phyloP scores from a whole-genome alignment of 768 basidiomycete genomes.

The Cyclocybe cylindracea region DNA sequence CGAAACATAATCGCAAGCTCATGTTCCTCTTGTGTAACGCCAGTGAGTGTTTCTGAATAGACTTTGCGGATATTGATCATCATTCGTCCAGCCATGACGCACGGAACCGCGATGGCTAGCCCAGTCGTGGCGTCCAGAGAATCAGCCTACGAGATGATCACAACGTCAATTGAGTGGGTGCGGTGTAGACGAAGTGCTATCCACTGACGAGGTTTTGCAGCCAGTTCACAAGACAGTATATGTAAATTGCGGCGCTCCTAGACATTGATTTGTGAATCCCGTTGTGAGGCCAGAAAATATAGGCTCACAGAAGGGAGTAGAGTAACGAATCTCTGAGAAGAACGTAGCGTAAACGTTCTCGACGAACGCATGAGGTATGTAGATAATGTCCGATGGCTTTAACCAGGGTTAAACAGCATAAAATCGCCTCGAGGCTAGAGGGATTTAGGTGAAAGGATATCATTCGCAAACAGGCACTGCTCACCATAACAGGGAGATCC shows the following conservation, averaged over 20 bases:
- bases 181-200: too few species aligned
- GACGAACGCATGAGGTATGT: not conserved
- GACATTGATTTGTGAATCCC: too few species aligned
- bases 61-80: slow-evolving; percentile 20
- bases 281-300: not conserved
- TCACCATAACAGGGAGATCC: too few species aligned
- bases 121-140: slow-evolving; percentile 14
- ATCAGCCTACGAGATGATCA: not conserved
- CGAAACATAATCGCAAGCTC: not conserved
- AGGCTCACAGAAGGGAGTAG: not conserved
- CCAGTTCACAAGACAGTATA: too few species aligned
- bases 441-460: too few species aligned
- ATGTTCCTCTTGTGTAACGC: not conserved
- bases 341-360: not conserved
- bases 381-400: not conserved
- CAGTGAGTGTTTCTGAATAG: slow-evolving; percentile 1
- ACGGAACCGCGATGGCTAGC: slow-evolving; percentile 15
- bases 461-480: too few species aligned
- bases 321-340: slow-evolving; percentile 2
- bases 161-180: too few species aligned
- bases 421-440: too few species aligned
- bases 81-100: slow-evolving; percentile 13
- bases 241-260: too few species aligned
- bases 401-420: not conserved
- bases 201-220: too few species aligned